phyloP scores from a whole-genome alignment of 257 asterid species.

The Dorcoceras hygrometricum region DNA sequence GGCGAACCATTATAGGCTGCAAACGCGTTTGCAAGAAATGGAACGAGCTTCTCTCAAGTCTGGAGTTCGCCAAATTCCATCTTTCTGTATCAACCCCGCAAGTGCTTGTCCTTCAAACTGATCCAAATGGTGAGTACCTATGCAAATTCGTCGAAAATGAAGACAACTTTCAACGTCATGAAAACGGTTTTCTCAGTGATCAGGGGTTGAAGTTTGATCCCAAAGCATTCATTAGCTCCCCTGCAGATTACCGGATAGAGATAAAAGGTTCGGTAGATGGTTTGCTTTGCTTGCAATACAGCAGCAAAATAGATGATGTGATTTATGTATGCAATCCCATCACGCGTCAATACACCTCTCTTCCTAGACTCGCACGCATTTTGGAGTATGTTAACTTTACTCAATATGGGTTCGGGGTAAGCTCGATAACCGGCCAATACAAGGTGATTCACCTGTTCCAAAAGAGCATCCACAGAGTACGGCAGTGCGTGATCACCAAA shows the following conservation, averaged over 20 bases:
- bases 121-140: background rate
- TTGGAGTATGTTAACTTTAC: background rate
- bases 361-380: background rate
- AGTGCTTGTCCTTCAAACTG: conserved; percentile 8
- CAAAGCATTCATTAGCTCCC: no score
- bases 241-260: no score
- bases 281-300: no score
- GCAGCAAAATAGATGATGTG: no score
- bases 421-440: background rate
- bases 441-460: background rate
- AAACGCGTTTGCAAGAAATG: conserved; percentile 20
- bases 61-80: conserved; percentile 21
- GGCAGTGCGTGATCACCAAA: background rate
- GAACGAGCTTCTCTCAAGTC: conserved; percentile 6
- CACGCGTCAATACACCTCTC: background rate
- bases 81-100: conserved; percentile 14
- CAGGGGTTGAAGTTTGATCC: no score
- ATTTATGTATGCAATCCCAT: no score
- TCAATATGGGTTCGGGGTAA: background rate
- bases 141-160: background rate
- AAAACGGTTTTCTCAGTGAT: background rate
- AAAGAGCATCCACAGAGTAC: background rate
- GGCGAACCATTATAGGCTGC: conserved; percentile 18
- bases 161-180: background rate
- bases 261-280: no score